phyloP scores from a whole-genome alignment of 768 basidiomycete genomes.

The Sporobolomyces roseus region DNA sequence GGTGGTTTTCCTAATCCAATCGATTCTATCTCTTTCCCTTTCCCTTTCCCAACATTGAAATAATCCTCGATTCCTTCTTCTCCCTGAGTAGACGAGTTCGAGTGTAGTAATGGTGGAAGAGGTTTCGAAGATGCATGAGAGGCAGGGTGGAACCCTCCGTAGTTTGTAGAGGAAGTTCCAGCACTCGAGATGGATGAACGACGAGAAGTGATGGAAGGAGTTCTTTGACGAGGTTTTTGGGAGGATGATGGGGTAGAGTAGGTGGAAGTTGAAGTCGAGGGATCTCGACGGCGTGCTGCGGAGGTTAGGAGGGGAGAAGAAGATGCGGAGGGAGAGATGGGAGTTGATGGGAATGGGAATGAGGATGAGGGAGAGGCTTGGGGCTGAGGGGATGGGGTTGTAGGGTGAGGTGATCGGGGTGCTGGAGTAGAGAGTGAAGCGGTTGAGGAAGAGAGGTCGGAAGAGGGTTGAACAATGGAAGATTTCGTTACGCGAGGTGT shows the following conservation, averaged over 20 bases:
- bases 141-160: not conserved
- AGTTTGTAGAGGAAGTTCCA: not conserved
- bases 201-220: conserved; percentile 3
- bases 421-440: no score
- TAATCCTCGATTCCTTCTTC: not conserved
- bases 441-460: not conserved
- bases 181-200: conserved; percentile 12
- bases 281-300: not conserved
- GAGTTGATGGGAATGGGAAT: not conserved
- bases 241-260: not conserved
- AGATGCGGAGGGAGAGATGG: not conserved
- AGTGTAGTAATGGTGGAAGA: not conserved
- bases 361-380: not conserved
- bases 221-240: not conserved
- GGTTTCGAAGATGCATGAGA: conserved; percentile 1
- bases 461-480: not conserved
- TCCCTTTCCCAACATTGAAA: conserved; percentile 10
- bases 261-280: not conserved
- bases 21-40: not conserved
- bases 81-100: not conserved
- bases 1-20: conserved; percentile 4
- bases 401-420: no score
- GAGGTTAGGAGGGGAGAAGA: not conserved
- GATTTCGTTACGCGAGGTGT: conserved; percentile 1
- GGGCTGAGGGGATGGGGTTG: not conserved